Evolutionary conservation across 768 basidiomycete genomes (phyloP), one percentile per base, ranked within the genome.

Genomic region (Phylloporus rhodoxanthus): DNA sequence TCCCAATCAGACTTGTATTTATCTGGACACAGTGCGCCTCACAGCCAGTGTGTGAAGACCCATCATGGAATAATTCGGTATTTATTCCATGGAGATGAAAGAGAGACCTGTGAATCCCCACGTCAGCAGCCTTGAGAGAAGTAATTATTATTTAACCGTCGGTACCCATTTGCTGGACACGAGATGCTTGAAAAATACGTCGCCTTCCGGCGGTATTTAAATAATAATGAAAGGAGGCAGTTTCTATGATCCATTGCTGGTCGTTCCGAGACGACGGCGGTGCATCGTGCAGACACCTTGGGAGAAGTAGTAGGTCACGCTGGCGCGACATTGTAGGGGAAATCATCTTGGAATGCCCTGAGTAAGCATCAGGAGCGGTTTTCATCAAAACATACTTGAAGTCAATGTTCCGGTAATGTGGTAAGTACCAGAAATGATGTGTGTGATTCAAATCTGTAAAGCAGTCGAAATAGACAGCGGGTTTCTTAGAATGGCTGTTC

Each of bases 1-100:
- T 23, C 11, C 4, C 28, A 30, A 34, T 13, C 15, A 26, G n/a
- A 50, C 50, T 64, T 62, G 57, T 63, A 62, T 40, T 30, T 14
- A 19, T 41, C 13, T 28, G 34, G 38, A 30, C 17, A n/a, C 5
- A 23, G 50, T 30, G 30, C 15, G 45, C 28, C 45, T 34, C 14
- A 30, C 15, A 32, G 32, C 33, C 15, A n/a, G 29, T 32, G 33
- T 40, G 23, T 29, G 28, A 11, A 30, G 32, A 39, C 8, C 54
- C 43, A 43, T 29, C 34, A 53, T 25, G 54, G 48, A 39, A 52
- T 53, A 9, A 28, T n/a, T 42, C 30, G 33, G 32, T 26, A 17
- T 51, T 51, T 45, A 48, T 55, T 53, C 48, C 52, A 38, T 30
- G 23, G 47, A 44, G 28, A 56, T 51, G 46, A 52, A 46, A 26